phyloP scores from a whole-genome alignment of 192 early-diverging fungal species.

The Coemansia biformis region DNA sequence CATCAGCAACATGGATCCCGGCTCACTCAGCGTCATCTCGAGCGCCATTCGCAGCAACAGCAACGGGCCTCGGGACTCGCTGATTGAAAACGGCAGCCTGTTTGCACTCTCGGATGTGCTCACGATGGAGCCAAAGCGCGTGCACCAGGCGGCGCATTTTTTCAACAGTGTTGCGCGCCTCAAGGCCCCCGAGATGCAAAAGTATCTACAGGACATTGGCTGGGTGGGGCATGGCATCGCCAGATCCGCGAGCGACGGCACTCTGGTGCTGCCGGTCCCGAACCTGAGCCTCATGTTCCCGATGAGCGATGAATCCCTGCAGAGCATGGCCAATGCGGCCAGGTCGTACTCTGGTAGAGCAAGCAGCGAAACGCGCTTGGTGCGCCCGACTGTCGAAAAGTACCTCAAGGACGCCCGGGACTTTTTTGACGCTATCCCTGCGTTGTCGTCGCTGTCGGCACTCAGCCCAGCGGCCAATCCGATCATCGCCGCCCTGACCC shows the following conservation, averaged over 20 bases:
- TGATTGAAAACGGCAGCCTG: conserved; percentile 7
- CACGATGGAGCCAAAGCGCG: conserved; percentile 9
- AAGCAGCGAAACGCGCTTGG: background rate
- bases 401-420: conserved; percentile 12
- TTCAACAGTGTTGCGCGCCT: conserved; percentile 13
- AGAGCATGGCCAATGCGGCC: conserved; percentile 9
- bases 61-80: conserved; percentile 7
- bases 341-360: background rate
- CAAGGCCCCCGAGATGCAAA: background rate
- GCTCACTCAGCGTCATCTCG: conserved; percentile 1
- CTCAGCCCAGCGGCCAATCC: conserved; percentile 10
- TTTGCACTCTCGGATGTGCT: conserved; percentile 18
- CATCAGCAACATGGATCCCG: conserved; percentile 12
- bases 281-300: conserved; percentile 27
- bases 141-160: conserved; percentile 9
- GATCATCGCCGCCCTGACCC: conserved; percentile 4
- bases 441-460: conserved; percentile 1
- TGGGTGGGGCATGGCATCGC: conserved; percentile 10
- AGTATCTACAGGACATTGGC: conserved; percentile 20
- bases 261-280: conserved; percentile 9
- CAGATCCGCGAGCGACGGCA: background rate
- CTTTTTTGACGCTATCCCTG: conserved; percentile 16
- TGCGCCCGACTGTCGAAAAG: conserved; percentile 1
- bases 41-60: conserved; percentile 9
- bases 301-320: conserved; percentile 13